Evolutionary conservation across 495 filamentous ascomycete genomes (phyloP), one percentile per base, ranked within the genome.

Genomic region (Tuber borchii): DNA sequence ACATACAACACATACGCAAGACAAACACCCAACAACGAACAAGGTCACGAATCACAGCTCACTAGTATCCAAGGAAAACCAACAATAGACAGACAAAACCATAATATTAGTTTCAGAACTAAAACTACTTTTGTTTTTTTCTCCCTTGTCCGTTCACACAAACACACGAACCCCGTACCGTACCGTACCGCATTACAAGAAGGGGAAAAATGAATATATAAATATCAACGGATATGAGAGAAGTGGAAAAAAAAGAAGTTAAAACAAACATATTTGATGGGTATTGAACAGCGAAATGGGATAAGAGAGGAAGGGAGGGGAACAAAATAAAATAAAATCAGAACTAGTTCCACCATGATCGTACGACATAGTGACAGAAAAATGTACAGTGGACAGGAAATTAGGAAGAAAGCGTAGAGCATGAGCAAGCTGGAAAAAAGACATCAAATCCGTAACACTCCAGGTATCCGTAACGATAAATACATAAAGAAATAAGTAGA

Each of bases 361-460:
- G n/a, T 26, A 31, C n/a, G 51, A 61, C 56, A 19, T 17, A 31
- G 6, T 61, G 51, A 31, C 26, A 10, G 26, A 65, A 65, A 61
- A 26, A 61, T 61, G 22, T 8, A 56, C 10, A n/a, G 14, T 61
- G n/a, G 26, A 34, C 26, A 34, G 56, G 16, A 65, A 34, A 61
- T 12, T 10, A 34, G 14, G 26, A 34, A 34, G 56, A 65, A 65
- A 65, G n/a, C 56, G 56, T 65, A 34, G 34, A 65, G 17, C 26
- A 65, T 65, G 31, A 34, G 31, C 26, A 17, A 61, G 56, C 56
- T 31, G 17, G 12, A 34, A 65, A 61, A 61, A 65, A 65, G 31
- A 17, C 56, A 65, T 65, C 56, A 65, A 65, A 65, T 65, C 56
- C 56, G 26, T 65, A 34, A 65, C 56, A 65, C 56, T 65, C 56